phyloP scores from a whole-genome alignment of 805 yeast genomes.

The Schizosaccharomyces pombe region DNA sequence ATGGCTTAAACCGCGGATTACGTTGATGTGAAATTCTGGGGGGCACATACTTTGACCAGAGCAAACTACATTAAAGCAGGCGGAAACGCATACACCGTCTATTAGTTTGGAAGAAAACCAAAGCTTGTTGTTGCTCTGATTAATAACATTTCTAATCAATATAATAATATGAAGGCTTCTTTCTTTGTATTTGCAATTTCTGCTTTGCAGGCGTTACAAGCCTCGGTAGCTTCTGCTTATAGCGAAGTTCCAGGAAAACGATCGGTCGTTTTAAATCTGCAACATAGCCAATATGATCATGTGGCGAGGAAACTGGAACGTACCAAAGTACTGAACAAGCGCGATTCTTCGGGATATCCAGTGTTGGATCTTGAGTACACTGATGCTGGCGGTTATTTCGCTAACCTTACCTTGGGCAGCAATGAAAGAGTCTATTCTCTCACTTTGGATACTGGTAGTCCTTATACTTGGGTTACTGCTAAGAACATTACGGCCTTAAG shows the following conservation, averaged over 20 bases:
- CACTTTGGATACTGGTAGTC: not conserved
- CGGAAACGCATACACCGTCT: too few relatives aligned
- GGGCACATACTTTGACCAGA: too few relatives aligned
- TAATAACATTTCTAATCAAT: too few relatives aligned
- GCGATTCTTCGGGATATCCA: not conserved
- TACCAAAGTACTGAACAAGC: not conserved
- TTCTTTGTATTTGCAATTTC: too few relatives aligned
- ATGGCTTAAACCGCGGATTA: too few relatives aligned
- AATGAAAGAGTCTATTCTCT: not conserved
- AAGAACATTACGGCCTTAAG: not conserved
- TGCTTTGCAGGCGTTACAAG: not conserved
- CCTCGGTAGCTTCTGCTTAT: not conserved
- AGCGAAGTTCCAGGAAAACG: not conserved
- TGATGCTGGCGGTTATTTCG: not conserved
- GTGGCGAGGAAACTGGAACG: not conserved
- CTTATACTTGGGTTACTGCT: conserved; percentile 1
- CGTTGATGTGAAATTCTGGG: too few relatives aligned
- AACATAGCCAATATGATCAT: not conserved
- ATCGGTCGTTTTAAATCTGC: not conserved
- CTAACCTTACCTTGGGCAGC: not conserved
- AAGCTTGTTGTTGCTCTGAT: too few relatives aligned
- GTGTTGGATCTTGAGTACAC: not conserved
- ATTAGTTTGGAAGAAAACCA: too few relatives aligned
- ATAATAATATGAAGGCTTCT: too few relatives aligned
- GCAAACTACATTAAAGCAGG: too few relatives aligned